A percentile compares a stretch with the other conserved stretches of the same genome.
These are phyloP conservation scores for Pulicaria dysenterica DNA, from an alignment of 129 eudicot species.

Conservation along the genomic window DNA sequence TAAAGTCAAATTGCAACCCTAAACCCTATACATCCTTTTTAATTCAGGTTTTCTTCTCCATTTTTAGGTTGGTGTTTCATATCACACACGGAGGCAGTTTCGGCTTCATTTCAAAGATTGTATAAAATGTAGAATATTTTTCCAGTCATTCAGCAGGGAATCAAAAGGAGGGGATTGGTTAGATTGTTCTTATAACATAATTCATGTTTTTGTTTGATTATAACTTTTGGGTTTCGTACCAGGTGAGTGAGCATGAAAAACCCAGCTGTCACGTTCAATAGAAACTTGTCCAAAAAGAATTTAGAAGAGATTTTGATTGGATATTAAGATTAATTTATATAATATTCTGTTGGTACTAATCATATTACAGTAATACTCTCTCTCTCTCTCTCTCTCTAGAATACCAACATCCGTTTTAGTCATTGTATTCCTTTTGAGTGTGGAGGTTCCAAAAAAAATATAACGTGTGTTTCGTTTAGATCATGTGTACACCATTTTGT, in stretches of 20 bases:
- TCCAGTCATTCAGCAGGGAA: background rate
- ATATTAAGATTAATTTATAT: no score
- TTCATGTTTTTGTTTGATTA: slow-evolving; percentile 10
- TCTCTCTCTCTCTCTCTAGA: no score
- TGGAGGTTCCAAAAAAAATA: no score
- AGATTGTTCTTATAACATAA: background rate
- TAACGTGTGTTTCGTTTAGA: no score
- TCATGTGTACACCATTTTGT: no score
- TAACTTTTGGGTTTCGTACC: background rate
- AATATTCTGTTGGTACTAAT: no score
- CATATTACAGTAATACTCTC: no score
- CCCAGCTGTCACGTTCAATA: background rate
- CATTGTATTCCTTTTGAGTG: no score
- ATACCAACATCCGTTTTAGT: no score
- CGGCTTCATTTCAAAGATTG: slow-evolving; percentile 10
- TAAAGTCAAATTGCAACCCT: no score
- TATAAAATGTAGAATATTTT: background rate
- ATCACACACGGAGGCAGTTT: slow-evolving; percentile 13
- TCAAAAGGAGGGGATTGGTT: slow-evolving; percentile 1
- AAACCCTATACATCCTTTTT: background rate
- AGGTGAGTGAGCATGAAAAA: background rate
- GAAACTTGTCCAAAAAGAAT: no score
- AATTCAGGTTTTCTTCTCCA: background rate
- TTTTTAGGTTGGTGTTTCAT: slow-evolving; percentile 6
- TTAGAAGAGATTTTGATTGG: no score